Conservation (phyloP, 202 grass and related monocot species). For the Carex sylvatica region DNA sequence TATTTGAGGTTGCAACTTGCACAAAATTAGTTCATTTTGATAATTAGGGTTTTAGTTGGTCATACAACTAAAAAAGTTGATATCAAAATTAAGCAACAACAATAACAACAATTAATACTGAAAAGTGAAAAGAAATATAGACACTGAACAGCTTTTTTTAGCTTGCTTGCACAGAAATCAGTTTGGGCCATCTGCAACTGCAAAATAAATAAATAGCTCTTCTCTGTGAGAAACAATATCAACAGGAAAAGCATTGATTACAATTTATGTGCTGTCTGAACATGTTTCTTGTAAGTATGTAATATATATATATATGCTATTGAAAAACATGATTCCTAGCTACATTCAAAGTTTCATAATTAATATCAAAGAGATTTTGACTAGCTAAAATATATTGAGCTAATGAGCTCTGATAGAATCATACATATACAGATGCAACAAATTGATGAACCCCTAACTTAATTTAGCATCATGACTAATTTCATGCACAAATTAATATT, state of each 20-base stretch:
- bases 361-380: constrained; percentile 10
- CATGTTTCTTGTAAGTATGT: background rate
- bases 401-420: constrained; percentile 13
- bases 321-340: background rate
- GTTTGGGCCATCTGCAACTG: background rate
- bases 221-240: background rate
- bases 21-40: background rate
- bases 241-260: background rate
- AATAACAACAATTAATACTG: background rate
- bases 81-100: background rate
- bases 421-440: constrained; percentile 9
- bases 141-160: background rate
- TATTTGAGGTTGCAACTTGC: too few species aligned
- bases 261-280: background rate
- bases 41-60: background rate
- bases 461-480: background rate
- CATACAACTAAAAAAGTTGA: background rate
- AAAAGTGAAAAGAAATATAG: background rate
- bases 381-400: constrained; percentile 8
- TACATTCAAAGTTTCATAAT: background rate
- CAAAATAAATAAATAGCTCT: background rate
- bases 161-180: background rate
- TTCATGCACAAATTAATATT: background rate
- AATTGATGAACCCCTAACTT: constrained; percentile 15
- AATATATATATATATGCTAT: background rate